Conservation (phyloP, 2,329 filamentous ascomycete species). For the Talaromyces verruculosus region DNA sequence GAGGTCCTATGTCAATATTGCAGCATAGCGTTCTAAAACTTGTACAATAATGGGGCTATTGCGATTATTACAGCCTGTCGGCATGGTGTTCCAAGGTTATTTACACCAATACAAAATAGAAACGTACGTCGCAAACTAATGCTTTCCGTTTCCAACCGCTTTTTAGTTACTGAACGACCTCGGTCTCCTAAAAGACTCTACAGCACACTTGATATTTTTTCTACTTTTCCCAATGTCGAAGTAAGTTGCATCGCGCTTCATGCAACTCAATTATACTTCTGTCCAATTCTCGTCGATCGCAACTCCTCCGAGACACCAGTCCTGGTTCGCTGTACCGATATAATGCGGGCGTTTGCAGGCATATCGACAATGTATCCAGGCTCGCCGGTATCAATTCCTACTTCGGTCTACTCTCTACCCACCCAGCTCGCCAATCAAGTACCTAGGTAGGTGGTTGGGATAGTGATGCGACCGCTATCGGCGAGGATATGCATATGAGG, state of each 20-base stretch:
- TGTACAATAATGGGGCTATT: background rate
- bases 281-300: slow-evolving; percentile 71
- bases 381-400: slow-evolving; percentile 67
- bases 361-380: slow-evolving; percentile 66
- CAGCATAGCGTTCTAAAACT: background rate
- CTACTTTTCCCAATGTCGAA: too few relatives aligned
- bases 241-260: too few relatives aligned
- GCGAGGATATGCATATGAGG: slow-evolving; percentile 76
- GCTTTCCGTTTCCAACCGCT: too few relatives aligned
- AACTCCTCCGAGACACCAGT: slow-evolving; percentile 68
- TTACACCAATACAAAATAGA: too few relatives aligned
- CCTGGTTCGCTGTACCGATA: slow-evolving; percentile 68
- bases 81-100: too few relatives aligned
- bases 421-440: slow-evolving; percentile 65
- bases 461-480: slow-evolving; percentile 67
- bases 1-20: too few relatives aligned
- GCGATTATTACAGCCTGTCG: background rate
- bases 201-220: too few relatives aligned
- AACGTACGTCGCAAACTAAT: too few relatives aligned
- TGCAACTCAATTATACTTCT: slow-evolving; percentile 56
- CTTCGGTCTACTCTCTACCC: slow-evolving; percentile 70
- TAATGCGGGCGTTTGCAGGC: slow-evolving; percentile 69
- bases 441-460: slow-evolving; percentile 76
- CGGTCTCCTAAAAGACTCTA: too few relatives aligned
- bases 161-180: too few relatives aligned